Conservation (phyloP, 2,329 filamentous ascomycete genomes). For the Pseudocercospora pini-densiflorae region DNA sequence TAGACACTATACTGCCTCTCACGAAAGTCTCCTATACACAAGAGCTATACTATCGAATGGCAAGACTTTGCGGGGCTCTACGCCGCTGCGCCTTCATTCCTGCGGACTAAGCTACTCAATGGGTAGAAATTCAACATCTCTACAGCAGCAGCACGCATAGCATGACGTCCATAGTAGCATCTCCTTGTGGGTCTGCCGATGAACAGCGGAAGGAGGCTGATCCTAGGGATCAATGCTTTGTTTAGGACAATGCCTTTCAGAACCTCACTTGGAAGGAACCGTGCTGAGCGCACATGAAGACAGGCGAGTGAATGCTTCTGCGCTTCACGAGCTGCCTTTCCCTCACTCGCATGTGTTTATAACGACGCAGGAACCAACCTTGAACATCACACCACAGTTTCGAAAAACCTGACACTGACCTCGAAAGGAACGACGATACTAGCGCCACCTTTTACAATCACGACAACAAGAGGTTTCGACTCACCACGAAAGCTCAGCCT, state of each 20-base stretch:
- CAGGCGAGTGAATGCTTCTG: background rate
- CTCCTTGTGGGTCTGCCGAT: background rate
- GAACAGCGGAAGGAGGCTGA: background rate
- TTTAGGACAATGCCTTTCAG: background rate
- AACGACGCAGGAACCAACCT: no score
- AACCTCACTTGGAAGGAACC: background rate
- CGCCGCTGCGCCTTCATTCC: background rate
- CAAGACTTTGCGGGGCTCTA: no score
- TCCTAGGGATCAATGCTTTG: background rate
- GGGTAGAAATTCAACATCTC: background rate
- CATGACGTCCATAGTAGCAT: background rate
- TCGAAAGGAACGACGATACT: no score
- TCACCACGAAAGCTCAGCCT: no score
- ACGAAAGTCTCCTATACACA: background rate
- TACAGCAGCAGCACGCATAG: background rate
- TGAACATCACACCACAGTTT: no score
- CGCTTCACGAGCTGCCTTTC: no score
- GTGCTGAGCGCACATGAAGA: background rate
- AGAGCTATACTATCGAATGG: background rate
- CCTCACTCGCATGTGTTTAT: background rate
- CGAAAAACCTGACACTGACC: no score
- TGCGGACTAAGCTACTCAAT: background rate
- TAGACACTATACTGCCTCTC: background rate
- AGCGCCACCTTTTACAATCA: no score
- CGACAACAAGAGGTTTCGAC: no score